Conservation (phyloP, 2,329 filamentous ascomycete genomes). For the Fusarium sp. region DNA sequence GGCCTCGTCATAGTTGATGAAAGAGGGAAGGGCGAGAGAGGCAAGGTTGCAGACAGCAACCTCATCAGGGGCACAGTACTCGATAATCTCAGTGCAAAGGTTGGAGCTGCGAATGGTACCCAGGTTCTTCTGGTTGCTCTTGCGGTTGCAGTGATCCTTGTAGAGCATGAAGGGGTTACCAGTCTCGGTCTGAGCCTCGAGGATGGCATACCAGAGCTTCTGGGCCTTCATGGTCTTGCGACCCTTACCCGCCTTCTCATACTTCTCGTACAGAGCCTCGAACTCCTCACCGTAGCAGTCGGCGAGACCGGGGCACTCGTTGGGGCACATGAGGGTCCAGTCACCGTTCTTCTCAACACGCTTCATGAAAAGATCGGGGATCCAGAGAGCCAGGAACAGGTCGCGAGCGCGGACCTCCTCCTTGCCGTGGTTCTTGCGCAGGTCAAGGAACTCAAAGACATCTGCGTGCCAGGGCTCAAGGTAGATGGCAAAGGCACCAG, state of each 20-base stretch:
- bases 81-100: constrained; percentile 97
- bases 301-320: constrained; percentile 91
- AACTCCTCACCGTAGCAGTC: constrained; percentile 99
- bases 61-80: constrained; percentile 97
- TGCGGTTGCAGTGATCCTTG: constrained; percentile 97
- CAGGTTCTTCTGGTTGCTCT: constrained; percentile 99
- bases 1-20: constrained; percentile 83
- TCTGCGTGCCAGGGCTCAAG: constrained; percentile 99
- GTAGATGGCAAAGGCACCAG: constrained; percentile 98
- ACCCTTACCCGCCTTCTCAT: constrained; percentile 86
- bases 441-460: constrained; percentile 95
- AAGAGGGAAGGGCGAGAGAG: constrained; percentile 89
- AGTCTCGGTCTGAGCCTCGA: constrained; percentile 98
- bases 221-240: constrained; percentile 94
- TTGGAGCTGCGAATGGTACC: constrained; percentile 99
- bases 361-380: constrained; percentile 99
- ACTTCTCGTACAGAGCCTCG: constrained; percentile 90
- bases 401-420: constrained; percentile 97
- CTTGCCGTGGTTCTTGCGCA: constrained; percentile 99
- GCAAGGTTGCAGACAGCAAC: constrained; percentile 98
- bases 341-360: constrained; percentile 95
- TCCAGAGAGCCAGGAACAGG: constrained; percentile 97
- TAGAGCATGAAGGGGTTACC: constrained; percentile 99
- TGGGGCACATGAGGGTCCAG: constrained; percentile 98
- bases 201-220: constrained; percentile 99